Base-by-base conservation (phyloP, 805 yeast genomes). In the Candida insectorum region DNA sequence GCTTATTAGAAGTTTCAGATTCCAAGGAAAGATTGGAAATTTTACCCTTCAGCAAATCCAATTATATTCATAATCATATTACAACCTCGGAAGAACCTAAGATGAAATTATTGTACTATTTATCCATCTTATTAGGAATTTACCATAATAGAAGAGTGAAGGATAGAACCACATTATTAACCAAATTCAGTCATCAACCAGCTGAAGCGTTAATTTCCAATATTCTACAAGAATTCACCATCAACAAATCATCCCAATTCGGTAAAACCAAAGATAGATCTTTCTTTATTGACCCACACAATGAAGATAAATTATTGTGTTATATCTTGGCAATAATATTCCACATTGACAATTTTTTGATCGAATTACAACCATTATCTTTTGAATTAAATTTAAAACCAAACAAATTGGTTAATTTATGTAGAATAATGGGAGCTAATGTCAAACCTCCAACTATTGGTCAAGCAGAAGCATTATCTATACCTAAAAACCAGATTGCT, bases 291-390 rank as follows among this genome's bases (percentile, higher is more conserved):
- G 97, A 93, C 52, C 96, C 97, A 25, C 81, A 77, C 48, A 76
- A 78, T 52, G 96, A 87, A 58, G 96, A 87, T 61, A 87, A 83
- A 60, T 67, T 93, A 30, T 65, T 93, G 45, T 84, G 96, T 59
- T 82, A 77, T 60, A 66, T 88, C 30, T 64, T 93, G 40, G 84
- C 82, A 5, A 60, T 83, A 25, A 69, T 84, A 24, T 64, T 93
- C 52, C 91, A 82, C 56, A 69, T 89, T 36, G 86, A 86, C 55
- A 79, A 75, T 40, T 91, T 77, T 62, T 65, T 73, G 43, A 76
- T 86, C 13, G 93, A 85, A 48, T 61, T 88, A 24, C 71, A 85
- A 3, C 94, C 95, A 14, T 62, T 91, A 44, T 91, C 96, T 2
- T 78, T 81, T 43, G 97, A 89, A 56, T 66, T 93, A 38, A 79